These are phyloP conservation scores for Leonotis leonurus DNA, from an alignment of 257 asterid species.

Conservation along the genomic window DNA sequence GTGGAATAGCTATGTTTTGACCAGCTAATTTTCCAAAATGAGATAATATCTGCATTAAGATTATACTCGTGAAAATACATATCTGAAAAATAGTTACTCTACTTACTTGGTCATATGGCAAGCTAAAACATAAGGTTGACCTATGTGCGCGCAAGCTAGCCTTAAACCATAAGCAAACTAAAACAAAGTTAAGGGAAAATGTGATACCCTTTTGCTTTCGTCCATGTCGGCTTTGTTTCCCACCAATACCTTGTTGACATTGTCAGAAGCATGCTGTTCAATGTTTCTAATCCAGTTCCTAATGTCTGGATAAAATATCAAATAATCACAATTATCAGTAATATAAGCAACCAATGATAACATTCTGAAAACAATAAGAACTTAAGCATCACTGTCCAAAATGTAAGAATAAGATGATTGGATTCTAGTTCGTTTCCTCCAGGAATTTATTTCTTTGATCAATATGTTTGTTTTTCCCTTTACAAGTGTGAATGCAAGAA, in stretches of 20 bases:
- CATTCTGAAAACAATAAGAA: background rate
- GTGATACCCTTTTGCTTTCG: conserved; percentile 64
- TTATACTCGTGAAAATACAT: background rate
- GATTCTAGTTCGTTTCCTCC: background rate
- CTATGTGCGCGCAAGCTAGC: background rate
- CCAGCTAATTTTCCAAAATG: conserved; percentile 6
- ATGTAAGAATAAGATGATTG: background rate
- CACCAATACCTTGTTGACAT: conserved; percentile 53
- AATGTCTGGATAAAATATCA: conserved; percentile 33
- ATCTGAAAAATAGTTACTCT: background rate
- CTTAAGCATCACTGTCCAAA: background rate
- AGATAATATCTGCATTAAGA: background rate
- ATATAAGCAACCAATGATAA: conserved; percentile 4
- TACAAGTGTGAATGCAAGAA: background rate
- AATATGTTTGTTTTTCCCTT: background rate
- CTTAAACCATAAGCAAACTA: background rate
- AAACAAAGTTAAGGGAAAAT: background rate
- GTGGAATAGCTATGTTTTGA: background rate
- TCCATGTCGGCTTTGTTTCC: conserved; percentile 71
- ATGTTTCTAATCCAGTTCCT: conserved; percentile 61
- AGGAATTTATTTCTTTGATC: background rate
- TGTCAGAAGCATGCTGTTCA: conserved; percentile 60
- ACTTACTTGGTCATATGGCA: background rate
- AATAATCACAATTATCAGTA: conserved; percentile 1
- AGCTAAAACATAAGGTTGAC: background rate